Evolutionary conservation across 306 rosid species (phyloP), one percentile per base, ranked within the genome.

Genomic region (Morella rubra): DNA sequence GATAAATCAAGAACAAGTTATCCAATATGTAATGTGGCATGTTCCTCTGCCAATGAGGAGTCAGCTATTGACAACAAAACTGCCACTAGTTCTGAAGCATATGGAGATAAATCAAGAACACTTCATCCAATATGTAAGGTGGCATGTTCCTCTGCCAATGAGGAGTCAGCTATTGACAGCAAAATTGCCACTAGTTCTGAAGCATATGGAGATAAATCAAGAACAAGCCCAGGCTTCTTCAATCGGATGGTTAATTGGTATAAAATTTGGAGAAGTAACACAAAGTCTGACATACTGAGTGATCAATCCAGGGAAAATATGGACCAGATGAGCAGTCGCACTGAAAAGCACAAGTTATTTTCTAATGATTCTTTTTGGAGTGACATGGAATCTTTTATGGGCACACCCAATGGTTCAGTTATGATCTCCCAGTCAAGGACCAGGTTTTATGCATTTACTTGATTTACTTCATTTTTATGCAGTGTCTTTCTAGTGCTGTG

Each of bases 331-430:
- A 73, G 32, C 15, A 44, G 40, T 68, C 65, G 56, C 53, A 70
- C 82, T 44, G 77, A 44, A 73, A 84, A 81, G 73, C 79, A 72
- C 22, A 81, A 62, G 82, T 89, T 90, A 60, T 85, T 90, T 84
- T 87, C 87, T 22, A 60, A 61, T 13, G 73, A 22, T 74, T 87
- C 89, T 62, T 90, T 95, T 85, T 90, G 97, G 99, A 77, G 70
- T 77, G 88, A 82, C 60, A 47, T 92, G 83, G 83, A 89, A 83
- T 83, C 89, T 73, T 92, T 89, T 81, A 56, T 90, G 79, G 79
- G 46, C 76, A 72, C 91, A 13, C 77, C 87, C 79, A 82, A 83
- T 79, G 97, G 88, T 83, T 84, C 87, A 2, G 68, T 68, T 85
- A 72, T 89, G 46, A 46, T 87, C 75, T 81, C 89, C n/a, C 82